Base-by-base conservation (phyloP, 1,284 basidiomycete species). In the Pseudozyma hubeiensis region DNA sequence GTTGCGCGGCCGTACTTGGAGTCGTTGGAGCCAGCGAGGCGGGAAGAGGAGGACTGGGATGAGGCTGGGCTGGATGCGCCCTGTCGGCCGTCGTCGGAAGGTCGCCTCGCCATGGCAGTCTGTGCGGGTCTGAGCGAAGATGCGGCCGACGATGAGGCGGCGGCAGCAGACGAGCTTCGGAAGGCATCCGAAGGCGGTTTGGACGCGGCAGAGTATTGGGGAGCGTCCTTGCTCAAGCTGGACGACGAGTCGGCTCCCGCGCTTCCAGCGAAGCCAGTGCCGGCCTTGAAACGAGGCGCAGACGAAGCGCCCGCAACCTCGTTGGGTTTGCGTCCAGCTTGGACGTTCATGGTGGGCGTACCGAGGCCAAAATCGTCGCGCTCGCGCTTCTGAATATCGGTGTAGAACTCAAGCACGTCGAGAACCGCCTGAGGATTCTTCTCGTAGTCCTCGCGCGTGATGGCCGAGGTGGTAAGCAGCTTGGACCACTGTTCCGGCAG, bases 371-470 rank as follows among this genome's bases (percentile, higher is more conserved):
- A 85, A 31, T 91, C 90, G 79, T 95, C 93, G 81, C 92, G 86
- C 67, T 92, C 92, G n/a, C 91, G 90, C 85, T 94, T 94, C 87
- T 97, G 94, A 79, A 94, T 94, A 84, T 97, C 93, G 13, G 95
- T 98, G 86, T 98, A 98, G 87, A 98, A 99, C 82, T 98, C 94
- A 62, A 99, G 90, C 0, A 97, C 96, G 75, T 98, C 96, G 16
- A 98, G 88, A 14, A 99, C 96, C 0, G 96, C 96, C 81, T 98
- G 95, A 0, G 96, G 96, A 82, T 99, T 92, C 84, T 92, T 93
- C 11, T 93, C 93, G 66, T 97, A 97, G 85, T 99, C 96, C 86
- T 98, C 96, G 61, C 93, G 91, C 2, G 96, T 98, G 85, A 99
- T 97, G 37, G 95, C 94, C 4, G 93, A 95, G 77, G 95, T 94